Percentiles rank a stretch among this genome's conserved stretches.
Conservation (phyloP, 2,329 filamentous ascomycete species). For the Sporothrix pseudoabietina region DNA sequence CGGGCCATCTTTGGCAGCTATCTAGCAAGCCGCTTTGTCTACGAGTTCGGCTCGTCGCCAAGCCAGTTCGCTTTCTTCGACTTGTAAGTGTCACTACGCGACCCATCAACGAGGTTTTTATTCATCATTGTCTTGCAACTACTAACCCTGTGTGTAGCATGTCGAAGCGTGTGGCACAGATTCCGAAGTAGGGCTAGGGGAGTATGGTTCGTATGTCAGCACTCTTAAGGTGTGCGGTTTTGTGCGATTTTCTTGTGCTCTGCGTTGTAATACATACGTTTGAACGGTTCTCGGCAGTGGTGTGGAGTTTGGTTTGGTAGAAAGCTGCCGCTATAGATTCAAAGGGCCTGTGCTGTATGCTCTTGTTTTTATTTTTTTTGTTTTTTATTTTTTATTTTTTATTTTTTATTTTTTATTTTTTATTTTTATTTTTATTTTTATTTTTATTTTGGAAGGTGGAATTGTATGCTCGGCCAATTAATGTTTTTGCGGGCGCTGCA, state of each 20-base stretch:
- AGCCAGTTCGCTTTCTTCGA: slow-evolving; percentile 98
- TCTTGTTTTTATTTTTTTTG: too few relatives aligned
- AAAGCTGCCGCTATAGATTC: background rate
- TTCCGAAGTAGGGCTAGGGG: background rate
- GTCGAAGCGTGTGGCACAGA: slow-evolving; percentile 59
- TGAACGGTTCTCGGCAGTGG: background rate
- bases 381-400: too few relatives aligned
- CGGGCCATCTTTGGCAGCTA: slow-evolving; percentile 95
- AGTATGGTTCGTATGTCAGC: background rate
- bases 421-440: too few relatives aligned
- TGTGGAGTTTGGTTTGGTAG: background rate
- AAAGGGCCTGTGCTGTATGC: background rate
- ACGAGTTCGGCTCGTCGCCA: slow-evolving; percentile 88
- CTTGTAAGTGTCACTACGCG: slow-evolving; percentile 66
- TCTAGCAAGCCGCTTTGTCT: slow-evolving; percentile 92
- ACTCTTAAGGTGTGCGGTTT: background rate
- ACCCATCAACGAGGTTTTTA: background rate
- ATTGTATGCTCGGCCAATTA: too few relatives aligned
- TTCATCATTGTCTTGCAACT: background rate
- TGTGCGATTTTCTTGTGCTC: background rate
- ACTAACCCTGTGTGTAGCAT: slow-evolving; percentile 51
- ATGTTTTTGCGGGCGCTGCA: too few relatives aligned
- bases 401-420: too few relatives aligned
- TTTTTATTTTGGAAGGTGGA: too few relatives aligned
- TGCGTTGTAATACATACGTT: background rate